Evolutionary conservation across 768 basidiomycete genomes (phyloP).

Genomic region (Lactarius psammicola): DNA sequence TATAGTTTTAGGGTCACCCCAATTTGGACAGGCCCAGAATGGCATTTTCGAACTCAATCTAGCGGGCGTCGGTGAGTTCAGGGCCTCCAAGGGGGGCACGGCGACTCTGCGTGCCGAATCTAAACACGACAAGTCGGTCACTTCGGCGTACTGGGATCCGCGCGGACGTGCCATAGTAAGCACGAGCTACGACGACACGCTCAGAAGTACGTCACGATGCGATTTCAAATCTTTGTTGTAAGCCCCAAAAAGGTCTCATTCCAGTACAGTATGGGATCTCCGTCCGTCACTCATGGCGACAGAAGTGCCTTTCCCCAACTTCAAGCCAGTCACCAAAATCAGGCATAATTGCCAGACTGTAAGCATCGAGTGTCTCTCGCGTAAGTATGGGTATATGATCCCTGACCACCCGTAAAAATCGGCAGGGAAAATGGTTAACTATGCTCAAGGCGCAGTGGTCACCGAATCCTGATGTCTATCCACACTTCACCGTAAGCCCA

Average conservation of each 20-base stretch:
- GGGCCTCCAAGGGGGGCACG: constrained; percentile 51
- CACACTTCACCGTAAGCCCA: constrained; percentile 71
- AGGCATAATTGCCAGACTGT: constrained; percentile 82
- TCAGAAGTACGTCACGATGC: constrained; percentile 54
- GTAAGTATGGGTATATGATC: neutral
- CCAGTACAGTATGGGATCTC: constrained; percentile 70
- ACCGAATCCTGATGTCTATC: constrained; percentile 73
- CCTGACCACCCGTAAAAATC: neutral
- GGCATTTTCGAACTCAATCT: constrained; percentile 37
- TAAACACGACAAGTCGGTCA: constrained; percentile 72
- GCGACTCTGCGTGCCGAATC: constrained; percentile 61
- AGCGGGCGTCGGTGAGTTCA: constrained; percentile 49
- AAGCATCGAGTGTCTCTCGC: constrained; percentile 28
- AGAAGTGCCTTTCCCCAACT: constrained; percentile 52
- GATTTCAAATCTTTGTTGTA: neutral
- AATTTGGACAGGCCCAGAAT: constrained; percentile 14
- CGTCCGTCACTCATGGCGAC: constrained; percentile 49
- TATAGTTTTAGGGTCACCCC: constrained; percentile 32
- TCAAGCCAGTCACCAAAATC: constrained; percentile 61
- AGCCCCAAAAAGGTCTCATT: neutral
- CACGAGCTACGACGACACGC: constrained; percentile 78
- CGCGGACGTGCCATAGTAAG: constrained; percentile 76
- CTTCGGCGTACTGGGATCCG: constrained; percentile 85
- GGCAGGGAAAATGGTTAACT: constrained; percentile 79
- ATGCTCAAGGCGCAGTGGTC: constrained; percentile 76